These are phyloP conservation scores for Xylaria multiplex DNA, from an alignment of 2,329 filamentous ascomycete genomes.

Conservation along the genomic window DNA sequence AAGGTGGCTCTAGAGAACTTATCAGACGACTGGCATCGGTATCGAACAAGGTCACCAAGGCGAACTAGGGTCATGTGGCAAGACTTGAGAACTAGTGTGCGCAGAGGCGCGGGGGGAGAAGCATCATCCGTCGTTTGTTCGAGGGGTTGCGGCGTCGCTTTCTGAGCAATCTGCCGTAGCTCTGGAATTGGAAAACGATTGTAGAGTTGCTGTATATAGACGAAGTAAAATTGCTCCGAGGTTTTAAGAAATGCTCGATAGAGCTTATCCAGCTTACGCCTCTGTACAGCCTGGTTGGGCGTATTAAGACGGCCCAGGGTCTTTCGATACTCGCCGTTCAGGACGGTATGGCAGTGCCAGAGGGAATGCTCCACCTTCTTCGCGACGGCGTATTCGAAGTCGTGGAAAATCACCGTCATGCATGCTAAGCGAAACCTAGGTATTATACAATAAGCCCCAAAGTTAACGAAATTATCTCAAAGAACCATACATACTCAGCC, in stretches of 20 bases:
- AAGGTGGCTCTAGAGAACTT: slow-evolving; percentile 75
- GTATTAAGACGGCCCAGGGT: slow-evolving; percentile 67
- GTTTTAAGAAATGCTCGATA: slow-evolving; percentile 88
- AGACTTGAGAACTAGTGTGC: slow-evolving; percentile 71
- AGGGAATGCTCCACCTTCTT: slow-evolving; percentile 75
- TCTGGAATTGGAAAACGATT: slow-evolving; percentile 65
- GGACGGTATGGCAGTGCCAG: slow-evolving; percentile 80
- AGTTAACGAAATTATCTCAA: slow-evolving; percentile 21
- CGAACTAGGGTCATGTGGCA: slow-evolving; percentile 87
- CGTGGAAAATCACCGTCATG: slow-evolving; percentile 76
- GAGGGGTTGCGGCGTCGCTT: slow-evolving; percentile 56
- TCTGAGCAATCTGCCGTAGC: slow-evolving; percentile 56
- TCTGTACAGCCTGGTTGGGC: slow-evolving; percentile 66
- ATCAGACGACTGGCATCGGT: slow-evolving; percentile 77
- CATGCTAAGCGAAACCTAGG: slow-evolving; percentile 75
- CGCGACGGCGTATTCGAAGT: slow-evolving; percentile 72
- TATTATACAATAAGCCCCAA: slow-evolving; percentile 37
- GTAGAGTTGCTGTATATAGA: slow-evolving; percentile 81
- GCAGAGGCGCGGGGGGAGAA: slow-evolving; percentile 57
- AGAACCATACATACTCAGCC: slow-evolving; percentile 46
- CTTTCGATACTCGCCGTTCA: slow-evolving; percentile 82
- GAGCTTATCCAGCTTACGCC: slow-evolving; percentile 81
- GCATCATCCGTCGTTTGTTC: slow-evolving; percentile 57
- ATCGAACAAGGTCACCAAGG: slow-evolving; percentile 89
- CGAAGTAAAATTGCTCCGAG: slow-evolving; percentile 87